phyloP scores from a whole-genome alignment of 1,139 yeast species.

The Candida mesenterica region DNA sequence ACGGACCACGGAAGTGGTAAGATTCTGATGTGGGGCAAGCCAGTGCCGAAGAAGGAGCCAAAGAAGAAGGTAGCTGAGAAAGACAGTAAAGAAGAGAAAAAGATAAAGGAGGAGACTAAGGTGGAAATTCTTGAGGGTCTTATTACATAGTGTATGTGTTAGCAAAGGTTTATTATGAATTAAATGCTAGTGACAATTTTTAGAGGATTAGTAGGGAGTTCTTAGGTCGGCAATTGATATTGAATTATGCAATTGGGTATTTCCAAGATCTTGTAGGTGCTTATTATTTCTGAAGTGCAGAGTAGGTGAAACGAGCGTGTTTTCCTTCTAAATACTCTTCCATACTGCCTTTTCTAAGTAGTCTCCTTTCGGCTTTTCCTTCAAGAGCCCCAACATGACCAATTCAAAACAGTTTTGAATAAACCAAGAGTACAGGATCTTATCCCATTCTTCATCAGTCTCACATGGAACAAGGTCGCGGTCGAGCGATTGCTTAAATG shows the following conservation, averaged over 20 bases:
- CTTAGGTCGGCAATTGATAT: too few relatives aligned
- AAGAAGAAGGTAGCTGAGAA: too few relatives aligned
- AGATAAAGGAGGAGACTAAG: background rate
- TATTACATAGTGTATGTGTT: too few relatives aligned
- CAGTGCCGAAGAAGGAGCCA: background rate
- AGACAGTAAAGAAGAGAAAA: too few relatives aligned
- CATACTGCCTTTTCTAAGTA: slow-evolving; percentile 45
- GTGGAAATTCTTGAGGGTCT: too few relatives aligned
- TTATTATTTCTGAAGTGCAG: too few relatives aligned
- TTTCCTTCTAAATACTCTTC: slow-evolving; percentile 43
- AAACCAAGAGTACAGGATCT: slow-evolving; percentile 41
- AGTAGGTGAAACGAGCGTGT: too few relatives aligned
- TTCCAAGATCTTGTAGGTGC: too few relatives aligned
- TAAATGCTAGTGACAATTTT: too few relatives aligned
- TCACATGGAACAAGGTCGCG: slow-evolving; percentile 16
- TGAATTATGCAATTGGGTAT: too few relatives aligned
- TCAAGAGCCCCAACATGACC: slow-evolving; percentile 38
- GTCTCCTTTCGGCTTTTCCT: slow-evolving; percentile 46
- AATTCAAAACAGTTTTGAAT: slow-evolving; percentile 43
- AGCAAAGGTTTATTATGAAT: too few relatives aligned
- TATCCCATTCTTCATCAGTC: slow-evolving; percentile 21
- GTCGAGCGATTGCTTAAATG: slow-evolving; percentile 60
- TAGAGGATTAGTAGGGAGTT: too few relatives aligned
- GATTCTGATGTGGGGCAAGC: slow-evolving; percentile 11
- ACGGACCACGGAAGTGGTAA: slow-evolving; percentile 17